Evolutionary conservation across 108 stramenopile genomes (phyloP), one percentile per base, ranked within the genome.

Genomic region (Nannochloropsis salina): DNA sequence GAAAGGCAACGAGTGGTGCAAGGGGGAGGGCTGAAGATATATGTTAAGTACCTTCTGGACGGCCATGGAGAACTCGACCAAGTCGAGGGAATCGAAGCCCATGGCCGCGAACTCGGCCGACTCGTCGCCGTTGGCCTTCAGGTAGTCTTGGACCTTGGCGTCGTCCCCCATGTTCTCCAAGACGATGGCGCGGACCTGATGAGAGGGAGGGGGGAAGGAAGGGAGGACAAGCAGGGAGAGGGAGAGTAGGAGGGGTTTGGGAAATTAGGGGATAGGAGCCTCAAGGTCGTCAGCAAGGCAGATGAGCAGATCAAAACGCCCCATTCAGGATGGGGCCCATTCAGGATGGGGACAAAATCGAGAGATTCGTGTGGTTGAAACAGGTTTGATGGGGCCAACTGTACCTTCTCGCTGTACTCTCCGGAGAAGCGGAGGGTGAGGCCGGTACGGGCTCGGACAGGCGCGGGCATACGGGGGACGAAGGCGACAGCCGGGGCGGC

Each of bases 41-140:
- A n/a, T 74, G 31, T 74, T 0, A 1, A 1, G 61, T 74, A 74
- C 61, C 61, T 74, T 74, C 61, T 74, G 61, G 61, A 74, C n/a
- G 61, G 61, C 61, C 61, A 74, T 74, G 61, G 61, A 74, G 61
- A 74, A 74, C 61, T 74, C 61, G 20, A 74, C 61, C 61, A 74
- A 74, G 61, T 74, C 61, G 20, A 74, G n/a, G 8, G 61, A 74
- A 74, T 74, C 61, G n/a, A 74, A 74, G 6, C 61, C 61, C 61
- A 74, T 74, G 6, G 61, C 61, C 2, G 61, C 61, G 6, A 74
- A 74, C 61, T 74, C 61, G 5, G 61, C 61, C 61, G 15, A 2
- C 0, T 74, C 61, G 8, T 74, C 61, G n/a, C 61, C 61, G 61
- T 74, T 74, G 61, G 61, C 61, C 61, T 74, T 74, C 61, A 74